These are phyloP conservation scores for Usnea hakonensis DNA, from an alignment of 495 filamentous ascomycete genomes.

Conservation along the genomic window DNA sequence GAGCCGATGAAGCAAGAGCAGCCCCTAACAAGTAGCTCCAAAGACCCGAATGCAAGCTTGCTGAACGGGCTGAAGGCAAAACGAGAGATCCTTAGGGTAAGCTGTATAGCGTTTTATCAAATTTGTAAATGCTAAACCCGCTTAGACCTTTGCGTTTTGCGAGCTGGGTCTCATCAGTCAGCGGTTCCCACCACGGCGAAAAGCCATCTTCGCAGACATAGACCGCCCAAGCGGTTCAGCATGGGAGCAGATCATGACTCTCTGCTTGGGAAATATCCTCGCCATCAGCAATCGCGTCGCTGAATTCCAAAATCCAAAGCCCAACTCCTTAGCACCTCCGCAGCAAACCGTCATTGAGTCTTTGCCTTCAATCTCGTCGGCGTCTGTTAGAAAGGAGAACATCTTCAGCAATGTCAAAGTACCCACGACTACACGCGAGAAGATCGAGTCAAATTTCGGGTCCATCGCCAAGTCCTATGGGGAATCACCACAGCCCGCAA, in stretches of 20 bases:
- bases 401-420: slow-evolving; percentile 47
- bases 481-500: slow-evolving; percentile 36
- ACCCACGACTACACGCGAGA: slow-evolving; percentile 40
- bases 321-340: slow-evolving; percentile 27
- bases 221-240: slow-evolving; percentile 69
- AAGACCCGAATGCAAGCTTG: slow-evolving; percentile 86
- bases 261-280: slow-evolving; percentile 60
- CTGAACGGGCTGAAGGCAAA: slow-evolving; percentile 74
- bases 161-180: slow-evolving; percentile 75
- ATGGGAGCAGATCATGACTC: slow-evolving; percentile 68
- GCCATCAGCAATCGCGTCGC: slow-evolving; percentile 58
- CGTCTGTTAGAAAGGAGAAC: slow-evolving; percentile 49
- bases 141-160: slow-evolving; percentile 78
- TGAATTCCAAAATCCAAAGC: slow-evolving; percentile 42
- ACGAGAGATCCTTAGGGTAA: slow-evolving; percentile 54
- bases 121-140: slow-evolving; percentile 22
- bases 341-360: slow-evolving; percentile 32
- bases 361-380: slow-evolving; percentile 42
- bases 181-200: slow-evolving; percentile 62
- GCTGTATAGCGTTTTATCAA: slow-evolving; percentile 17
- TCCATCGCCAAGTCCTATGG: slow-evolving; percentile 52
- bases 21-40: slow-evolving; percentile 75
- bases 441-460: slow-evolving; percentile 46
- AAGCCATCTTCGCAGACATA: slow-evolving; percentile 80
- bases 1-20: slow-evolving; percentile 74